These are phyloP conservation scores for Solanum rostratum DNA, from an alignment of 257 asterid species.

Conservation along the genomic window DNA sequence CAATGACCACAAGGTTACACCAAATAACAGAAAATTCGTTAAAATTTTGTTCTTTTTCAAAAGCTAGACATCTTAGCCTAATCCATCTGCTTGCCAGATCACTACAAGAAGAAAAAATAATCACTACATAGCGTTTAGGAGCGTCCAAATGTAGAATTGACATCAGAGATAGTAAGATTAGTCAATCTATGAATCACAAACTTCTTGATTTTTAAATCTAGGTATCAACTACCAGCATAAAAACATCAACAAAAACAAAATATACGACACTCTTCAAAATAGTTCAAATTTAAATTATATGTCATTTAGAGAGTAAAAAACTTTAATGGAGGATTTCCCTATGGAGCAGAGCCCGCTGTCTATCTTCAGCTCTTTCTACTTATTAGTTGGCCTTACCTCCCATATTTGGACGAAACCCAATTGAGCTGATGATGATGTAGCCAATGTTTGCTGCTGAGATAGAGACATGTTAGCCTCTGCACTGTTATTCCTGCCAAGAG, in stretches of 20 bases:
- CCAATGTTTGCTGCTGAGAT: slow-evolving; percentile 70
- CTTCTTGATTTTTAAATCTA: background rate
- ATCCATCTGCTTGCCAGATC: background rate
- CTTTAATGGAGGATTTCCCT: background rate
- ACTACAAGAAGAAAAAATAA: background rate
- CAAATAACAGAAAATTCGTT: background rate
- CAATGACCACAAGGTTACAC: background rate
- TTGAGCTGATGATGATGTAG: slow-evolving; percentile 52
- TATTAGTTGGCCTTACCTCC: slow-evolving; percentile 54
- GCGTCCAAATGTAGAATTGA: background rate
- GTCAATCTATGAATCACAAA: background rate
- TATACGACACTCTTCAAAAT: background rate
- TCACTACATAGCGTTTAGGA: background rate
- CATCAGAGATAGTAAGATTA: background rate
- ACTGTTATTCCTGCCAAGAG: slow-evolving; percentile 53
- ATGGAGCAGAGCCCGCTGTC: background rate
- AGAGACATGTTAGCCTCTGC: slow-evolving; percentile 56
- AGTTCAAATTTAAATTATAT: background rate
- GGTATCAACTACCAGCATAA: background rate
- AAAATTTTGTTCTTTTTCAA: background rate
- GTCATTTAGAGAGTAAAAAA: background rate
- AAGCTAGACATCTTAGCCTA: background rate
- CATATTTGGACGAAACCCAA: slow-evolving; percentile 74
- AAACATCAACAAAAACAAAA: background rate
- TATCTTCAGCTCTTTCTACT: background rate